phyloP scores from a whole-genome alignment of 2,329 filamentous ascomycete species.

The Amauroascus verrucosus region DNA sequence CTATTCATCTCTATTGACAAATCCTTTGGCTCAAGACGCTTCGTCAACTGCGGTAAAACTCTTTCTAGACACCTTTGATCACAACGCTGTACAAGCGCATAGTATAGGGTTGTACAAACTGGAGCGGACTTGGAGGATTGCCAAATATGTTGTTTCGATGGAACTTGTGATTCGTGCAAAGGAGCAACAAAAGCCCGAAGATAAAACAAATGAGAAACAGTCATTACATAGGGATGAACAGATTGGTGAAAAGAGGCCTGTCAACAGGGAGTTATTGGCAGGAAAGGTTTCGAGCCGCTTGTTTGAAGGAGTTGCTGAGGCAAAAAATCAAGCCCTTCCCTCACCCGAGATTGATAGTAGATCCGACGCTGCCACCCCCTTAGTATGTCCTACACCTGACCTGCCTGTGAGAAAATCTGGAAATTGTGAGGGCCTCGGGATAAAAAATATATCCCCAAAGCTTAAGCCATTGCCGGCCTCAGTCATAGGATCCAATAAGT shows the following conservation, averaged over 20 bases:
- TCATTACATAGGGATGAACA: slow-evolving; percentile 25
- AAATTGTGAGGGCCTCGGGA: slow-evolving; percentile 17
- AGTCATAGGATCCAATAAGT: slow-evolving; percentile 30
- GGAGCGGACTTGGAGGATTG: slow-evolving; percentile 50
- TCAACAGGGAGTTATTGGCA: slow-evolving; percentile 25
- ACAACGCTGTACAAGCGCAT: slow-evolving; percentile 46
- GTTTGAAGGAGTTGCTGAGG: slow-evolving; percentile 36
- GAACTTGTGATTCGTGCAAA: slow-evolving; percentile 38
- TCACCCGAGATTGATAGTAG: slow-evolving; percentile 38
- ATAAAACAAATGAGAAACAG: slow-evolving; percentile 17
- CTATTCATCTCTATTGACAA: slow-evolving; percentile 33
- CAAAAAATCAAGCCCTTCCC: slow-evolving; percentile 25
- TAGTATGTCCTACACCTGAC: slow-evolving; percentile 41
- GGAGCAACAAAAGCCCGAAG: slow-evolving; percentile 20
- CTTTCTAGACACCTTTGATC: slow-evolving; percentile 39
- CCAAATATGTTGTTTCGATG: slow-evolving; percentile 42
- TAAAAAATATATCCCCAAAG: slow-evolving; percentile 29
- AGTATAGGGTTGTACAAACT: slow-evolving; percentile 41
- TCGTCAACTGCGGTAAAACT: slow-evolving; percentile 24
- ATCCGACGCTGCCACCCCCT: slow-evolving; percentile 48
- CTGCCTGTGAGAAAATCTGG: background rate
- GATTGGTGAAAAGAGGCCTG: slow-evolving; percentile 21
- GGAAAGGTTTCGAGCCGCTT: slow-evolving; percentile 35
- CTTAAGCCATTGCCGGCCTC: slow-evolving; percentile 37
- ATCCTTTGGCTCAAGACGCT: slow-evolving; percentile 18